Percentiles rank a stretch among this genome's conserved stretches.
These are phyloP conservation scores for Penicillium hordei DNA, from an alignment of 2,329 filamentous ascomycete species.

Conservation along the genomic window DNA sequence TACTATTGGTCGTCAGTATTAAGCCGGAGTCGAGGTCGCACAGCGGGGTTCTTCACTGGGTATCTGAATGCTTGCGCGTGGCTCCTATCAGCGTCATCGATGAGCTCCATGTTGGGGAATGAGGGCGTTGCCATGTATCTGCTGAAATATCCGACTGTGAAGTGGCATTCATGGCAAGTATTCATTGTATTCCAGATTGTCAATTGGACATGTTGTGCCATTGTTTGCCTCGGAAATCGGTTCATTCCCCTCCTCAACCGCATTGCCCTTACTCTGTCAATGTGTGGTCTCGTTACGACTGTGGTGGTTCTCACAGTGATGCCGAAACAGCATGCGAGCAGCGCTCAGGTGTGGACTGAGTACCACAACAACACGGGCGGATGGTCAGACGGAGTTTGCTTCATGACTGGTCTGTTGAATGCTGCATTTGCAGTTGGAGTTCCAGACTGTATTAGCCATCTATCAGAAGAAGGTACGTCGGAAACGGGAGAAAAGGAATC, in stretches of 20 bases:
- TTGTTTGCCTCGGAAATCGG: conserved; percentile 56
- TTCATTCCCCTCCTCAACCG: conserved; percentile 52
- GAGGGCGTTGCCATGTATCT: conserved; percentile 36
- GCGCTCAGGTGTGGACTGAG: conserved; percentile 28
- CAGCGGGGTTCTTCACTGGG: conserved; percentile 43
- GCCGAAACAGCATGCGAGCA: conserved; percentile 41
- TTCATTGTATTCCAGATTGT: conserved; percentile 46
- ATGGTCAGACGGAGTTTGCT: conserved; percentile 41
- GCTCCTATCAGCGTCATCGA: conserved; percentile 33
- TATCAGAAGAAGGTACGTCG: conserved; percentile 55
- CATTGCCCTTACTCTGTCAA: conserved; percentile 54
- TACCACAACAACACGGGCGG: conserved; percentile 34
- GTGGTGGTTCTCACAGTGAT: conserved; percentile 51
- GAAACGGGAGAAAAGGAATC: neutral
- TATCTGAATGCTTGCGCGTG: conserved; percentile 37
- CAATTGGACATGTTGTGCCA: conserved; percentile 51
- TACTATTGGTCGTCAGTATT: conserved; percentile 60
- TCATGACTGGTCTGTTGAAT: conserved; percentile 62
- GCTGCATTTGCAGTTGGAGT: conserved; percentile 66
- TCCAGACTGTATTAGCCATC: conserved; percentile 62
- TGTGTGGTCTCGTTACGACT: conserved; percentile 49
- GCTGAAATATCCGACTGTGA: conserved; percentile 21
- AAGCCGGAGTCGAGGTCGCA: conserved; percentile 48
- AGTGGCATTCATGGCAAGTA: conserved; percentile 34
- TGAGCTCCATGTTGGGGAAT: conserved; percentile 35